Conservation (phyloP, 441 rosid genomes). For the Syzygium malaccense region DNA sequence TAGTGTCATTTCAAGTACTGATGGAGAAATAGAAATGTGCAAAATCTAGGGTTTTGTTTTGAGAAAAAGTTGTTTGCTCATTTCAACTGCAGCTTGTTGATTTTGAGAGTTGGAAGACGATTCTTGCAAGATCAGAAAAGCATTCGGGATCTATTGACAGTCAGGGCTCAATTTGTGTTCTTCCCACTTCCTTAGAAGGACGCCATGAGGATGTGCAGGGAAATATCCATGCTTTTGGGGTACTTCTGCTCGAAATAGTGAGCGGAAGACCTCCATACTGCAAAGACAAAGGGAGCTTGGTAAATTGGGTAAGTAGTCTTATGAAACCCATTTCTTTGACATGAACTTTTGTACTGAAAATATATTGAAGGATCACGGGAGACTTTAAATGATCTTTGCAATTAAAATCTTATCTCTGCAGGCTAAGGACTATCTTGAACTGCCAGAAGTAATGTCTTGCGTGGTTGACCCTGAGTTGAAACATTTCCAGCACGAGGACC, state of each 20-base stretch:
- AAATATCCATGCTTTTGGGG: constrained; percentile 74
- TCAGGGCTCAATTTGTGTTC: constrained; percentile 77
- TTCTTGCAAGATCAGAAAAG: constrained; percentile 87
- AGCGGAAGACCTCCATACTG: constrained; percentile 93
- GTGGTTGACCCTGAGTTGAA: constrained; percentile 91
- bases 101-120: constrained; percentile 95
- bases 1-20: background rate
- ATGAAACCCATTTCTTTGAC: background rate
- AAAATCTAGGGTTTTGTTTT: background rate
- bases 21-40: background rate
- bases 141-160: constrained; percentile 64
- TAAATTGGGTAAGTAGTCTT: constrained; percentile 68
- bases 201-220: constrained; percentile 81
- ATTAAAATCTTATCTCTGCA: constrained; percentile 15
- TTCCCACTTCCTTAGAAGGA: constrained; percentile 61
- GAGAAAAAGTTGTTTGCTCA: background rate
- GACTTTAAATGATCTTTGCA: background rate
- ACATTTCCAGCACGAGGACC: constrained; percentile 70
- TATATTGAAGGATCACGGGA: background rate
- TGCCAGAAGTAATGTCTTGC: constrained; percentile 74
- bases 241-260: constrained; percentile 76
- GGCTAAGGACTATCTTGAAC: constrained; percentile 84
- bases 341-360: background rate
- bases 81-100: constrained; percentile 70
- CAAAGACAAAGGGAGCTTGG: constrained; percentile 79